Conservation (phyloP, 2,329 filamentous ascomycete genomes). For the Xylariaceae sp. region DNA sequence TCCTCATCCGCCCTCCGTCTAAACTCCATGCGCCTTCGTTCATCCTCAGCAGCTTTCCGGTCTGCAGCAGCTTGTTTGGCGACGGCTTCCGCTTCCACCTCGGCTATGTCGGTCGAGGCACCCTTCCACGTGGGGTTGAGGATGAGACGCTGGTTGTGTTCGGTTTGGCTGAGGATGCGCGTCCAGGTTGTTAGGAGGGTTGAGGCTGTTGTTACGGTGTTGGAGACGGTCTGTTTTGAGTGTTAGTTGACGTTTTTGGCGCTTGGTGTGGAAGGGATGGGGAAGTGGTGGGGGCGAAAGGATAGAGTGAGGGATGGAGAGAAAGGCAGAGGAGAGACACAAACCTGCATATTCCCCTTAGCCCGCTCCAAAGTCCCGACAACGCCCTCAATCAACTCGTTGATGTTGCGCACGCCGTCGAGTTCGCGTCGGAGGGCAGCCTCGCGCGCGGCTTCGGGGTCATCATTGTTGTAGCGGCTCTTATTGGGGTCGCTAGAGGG, state of each 20-base stretch:
- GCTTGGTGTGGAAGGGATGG: conserved; percentile 2
- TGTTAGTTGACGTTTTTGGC: conserved; percentile 10
- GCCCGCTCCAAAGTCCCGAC: conserved; percentile 68
- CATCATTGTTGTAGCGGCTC: conserved; percentile 39
- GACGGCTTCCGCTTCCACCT: conserved; percentile 76
- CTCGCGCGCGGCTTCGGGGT: conserved; percentile 70
- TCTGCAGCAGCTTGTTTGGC: conserved; percentile 73
- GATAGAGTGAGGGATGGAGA: neutral
- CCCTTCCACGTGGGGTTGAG: conserved; percentile 88
- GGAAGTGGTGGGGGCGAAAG: neutral
- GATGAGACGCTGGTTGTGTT: conserved; percentile 92
- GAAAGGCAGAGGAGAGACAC: conserved; percentile 3
- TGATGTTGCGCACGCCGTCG: conserved; percentile 78
- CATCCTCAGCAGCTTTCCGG: conserved; percentile 71
- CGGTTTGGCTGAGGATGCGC: conserved; percentile 90
- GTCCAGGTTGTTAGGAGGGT: conserved; percentile 93
- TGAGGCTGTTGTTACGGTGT: conserved; percentile 82
- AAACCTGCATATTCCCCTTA: conserved; percentile 71
- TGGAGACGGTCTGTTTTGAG: conserved; percentile 66
- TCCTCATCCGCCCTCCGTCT: conserved; percentile 61
- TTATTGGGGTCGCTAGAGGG: conserved; percentile 44
- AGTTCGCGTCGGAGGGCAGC: conserved; percentile 73
- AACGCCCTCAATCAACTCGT: conserved; percentile 78
- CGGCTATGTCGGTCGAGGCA: conserved; percentile 78
- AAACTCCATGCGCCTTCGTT: conserved; percentile 70